Percentiles rank a stretch among this genome's conserved stretches.
phyloP scores from a whole-genome alignment of 2,329 filamentous ascomycete species.

The Plenodomus tracheiphilus region DNA sequence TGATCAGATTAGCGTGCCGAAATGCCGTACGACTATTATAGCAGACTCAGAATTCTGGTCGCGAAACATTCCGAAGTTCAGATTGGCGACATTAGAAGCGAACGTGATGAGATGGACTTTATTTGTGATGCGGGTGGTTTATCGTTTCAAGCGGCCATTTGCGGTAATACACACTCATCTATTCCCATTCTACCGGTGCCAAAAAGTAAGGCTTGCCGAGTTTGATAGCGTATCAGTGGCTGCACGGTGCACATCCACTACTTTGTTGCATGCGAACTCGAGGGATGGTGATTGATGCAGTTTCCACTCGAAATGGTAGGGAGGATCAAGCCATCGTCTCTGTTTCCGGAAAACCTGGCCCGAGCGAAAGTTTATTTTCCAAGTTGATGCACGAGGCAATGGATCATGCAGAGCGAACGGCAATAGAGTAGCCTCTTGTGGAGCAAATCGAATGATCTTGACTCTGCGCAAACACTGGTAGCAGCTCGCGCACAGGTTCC shows the following conservation, averaged over 20 bases:
- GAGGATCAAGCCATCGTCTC: slow-evolving; percentile 13
- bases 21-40: not conserved
- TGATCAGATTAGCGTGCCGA: not conserved
- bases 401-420: slow-evolving; percentile 17
- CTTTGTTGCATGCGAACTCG: slow-evolving; percentile 16
- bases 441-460: slow-evolving; percentile 23
- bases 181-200: slow-evolving; percentile 7
- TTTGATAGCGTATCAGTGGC: slow-evolving; percentile 7
- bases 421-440: slow-evolving; percentile 21
- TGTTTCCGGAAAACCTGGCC: slow-evolving; percentile 17
- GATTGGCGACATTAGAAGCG: not conserved
- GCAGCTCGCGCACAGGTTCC: slow-evolving; percentile 17
- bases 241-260: slow-evolving; percentile 10
- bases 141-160: slow-evolving; percentile 1
- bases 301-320: slow-evolving; percentile 7
- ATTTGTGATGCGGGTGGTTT: slow-evolving; percentile 1
- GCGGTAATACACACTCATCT: not conserved
- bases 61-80: slow-evolving; percentile 3
- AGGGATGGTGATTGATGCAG: slow-evolving; percentile 24
- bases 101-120: slow-evolving; percentile 9
- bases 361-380: slow-evolving; percentile 11
- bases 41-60: not conserved
- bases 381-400: slow-evolving; percentile 14
- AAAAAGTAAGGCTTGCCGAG: slow-evolving; percentile 4
- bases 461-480: slow-evolving; percentile 22